Evolutionary conservation across 176 grass and related monocot genomes (phyloP).

Genomic region (Carex littledalei): DNA sequence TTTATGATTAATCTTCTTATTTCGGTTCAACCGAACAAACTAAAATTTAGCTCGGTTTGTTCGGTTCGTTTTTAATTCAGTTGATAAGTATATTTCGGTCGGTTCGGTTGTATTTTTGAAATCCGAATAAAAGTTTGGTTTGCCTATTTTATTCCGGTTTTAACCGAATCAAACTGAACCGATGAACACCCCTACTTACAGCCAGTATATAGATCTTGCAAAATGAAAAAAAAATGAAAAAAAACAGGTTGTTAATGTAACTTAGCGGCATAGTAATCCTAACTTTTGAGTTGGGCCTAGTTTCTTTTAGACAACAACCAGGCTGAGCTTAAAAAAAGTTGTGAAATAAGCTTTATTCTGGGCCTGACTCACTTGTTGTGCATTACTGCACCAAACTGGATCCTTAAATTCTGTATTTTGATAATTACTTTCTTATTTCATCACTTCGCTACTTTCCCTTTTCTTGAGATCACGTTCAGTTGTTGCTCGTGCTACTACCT

Average conservation of each 20-base stretch:
- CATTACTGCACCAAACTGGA: not conserved
- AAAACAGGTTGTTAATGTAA: not conserved
- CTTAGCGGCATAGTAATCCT: not conserved
- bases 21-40: too few species aligned
- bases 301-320: slow-evolving; percentile 1
- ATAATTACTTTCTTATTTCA: not conserved
- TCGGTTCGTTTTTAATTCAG: too few species aligned
- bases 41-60: too few species aligned
- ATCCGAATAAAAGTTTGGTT: too few species aligned
- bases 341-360: not conserved
- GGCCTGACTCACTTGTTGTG: not conserved
- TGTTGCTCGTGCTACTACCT: not conserved
- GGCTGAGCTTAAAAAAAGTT: not conserved
- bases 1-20: too few species aligned
- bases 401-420: not conserved
- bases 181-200: not conserved
- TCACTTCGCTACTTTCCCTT: not conserved
- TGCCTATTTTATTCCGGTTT: too few species aligned
- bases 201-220: not conserved
- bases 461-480: not conserved
- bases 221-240: not conserved
- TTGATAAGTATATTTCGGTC: too few species aligned
- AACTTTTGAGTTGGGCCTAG: not conserved
- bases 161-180: too few species aligned
- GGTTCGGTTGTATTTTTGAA: too few species aligned